phyloP scores from a whole-genome alignment of 129 eudicot genomes.

The Helianthus tuberosus region DNA sequence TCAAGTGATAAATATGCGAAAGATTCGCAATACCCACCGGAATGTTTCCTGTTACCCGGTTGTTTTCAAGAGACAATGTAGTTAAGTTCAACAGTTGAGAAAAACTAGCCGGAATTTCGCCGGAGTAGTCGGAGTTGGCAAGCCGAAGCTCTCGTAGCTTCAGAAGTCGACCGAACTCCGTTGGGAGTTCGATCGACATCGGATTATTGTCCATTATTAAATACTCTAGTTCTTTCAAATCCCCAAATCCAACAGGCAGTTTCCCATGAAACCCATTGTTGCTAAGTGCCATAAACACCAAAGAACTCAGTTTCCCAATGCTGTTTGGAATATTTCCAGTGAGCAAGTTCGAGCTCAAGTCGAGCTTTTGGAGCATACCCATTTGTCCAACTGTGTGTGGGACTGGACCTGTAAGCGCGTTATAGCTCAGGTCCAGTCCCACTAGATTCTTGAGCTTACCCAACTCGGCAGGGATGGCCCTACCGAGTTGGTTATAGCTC shows the following conservation, averaged over 20 bases:
- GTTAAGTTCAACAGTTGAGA: conserved; percentile 50
- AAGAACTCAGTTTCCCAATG: conserved; percentile 44
- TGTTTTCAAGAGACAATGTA: conserved; percentile 72
- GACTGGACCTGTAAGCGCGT: conserved; percentile 48
- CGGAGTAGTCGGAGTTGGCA: conserved; percentile 61
- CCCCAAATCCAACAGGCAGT: conserved; percentile 46
- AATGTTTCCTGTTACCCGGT: conserved; percentile 59
- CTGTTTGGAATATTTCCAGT: conserved; percentile 51
- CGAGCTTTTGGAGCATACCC: conserved; percentile 72
- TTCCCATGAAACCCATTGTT: conserved; percentile 57
- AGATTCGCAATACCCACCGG: conserved; percentile 57
- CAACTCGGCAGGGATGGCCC: conserved; percentile 52
- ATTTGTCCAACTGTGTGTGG: conserved; percentile 62
- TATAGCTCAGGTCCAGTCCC: conserved; percentile 84
- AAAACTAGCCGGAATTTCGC: conserved; percentile 54
- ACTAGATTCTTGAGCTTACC: conserved; percentile 44
- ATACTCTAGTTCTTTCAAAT: conserved; percentile 57
- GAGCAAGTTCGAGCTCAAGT: conserved; percentile 73
- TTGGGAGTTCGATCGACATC: conserved; percentile 53
- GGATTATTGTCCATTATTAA: conserved; percentile 83
- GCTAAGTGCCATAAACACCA: conserved; percentile 70
- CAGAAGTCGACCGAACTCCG: conserved; percentile 47
- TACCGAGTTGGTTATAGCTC: conserved; percentile 68
- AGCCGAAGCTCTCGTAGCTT: conserved; percentile 84
- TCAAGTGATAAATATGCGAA: conserved; percentile 70